These are phyloP conservation scores for Punica granatum DNA, from an alignment of 345 rosid species.

Conservation along the genomic window DNA sequence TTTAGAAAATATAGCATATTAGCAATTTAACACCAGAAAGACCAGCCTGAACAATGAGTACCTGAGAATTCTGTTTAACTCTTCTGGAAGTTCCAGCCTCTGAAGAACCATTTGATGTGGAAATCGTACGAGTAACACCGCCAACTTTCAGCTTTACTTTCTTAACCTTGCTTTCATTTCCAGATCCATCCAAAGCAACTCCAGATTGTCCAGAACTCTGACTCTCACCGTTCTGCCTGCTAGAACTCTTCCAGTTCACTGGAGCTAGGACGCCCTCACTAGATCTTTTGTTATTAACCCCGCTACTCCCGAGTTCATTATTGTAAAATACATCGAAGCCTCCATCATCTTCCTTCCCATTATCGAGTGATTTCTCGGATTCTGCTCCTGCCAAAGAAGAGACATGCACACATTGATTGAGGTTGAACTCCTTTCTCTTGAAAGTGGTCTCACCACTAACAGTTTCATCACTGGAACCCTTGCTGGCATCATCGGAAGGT, in stretches of 20 bases:
- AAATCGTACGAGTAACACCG: conserved; percentile 45
- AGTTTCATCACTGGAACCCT: conserved; percentile 63
- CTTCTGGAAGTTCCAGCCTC: conserved; percentile 31
- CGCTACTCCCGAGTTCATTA: conserved; percentile 31
- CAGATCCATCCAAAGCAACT: conserved; percentile 24
- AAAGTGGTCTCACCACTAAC: conserved; percentile 37
- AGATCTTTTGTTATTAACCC: conserved; percentile 30
- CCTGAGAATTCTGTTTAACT: conserved; percentile 45
- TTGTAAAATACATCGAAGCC: conserved; percentile 26
- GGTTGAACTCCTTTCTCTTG: conserved; percentile 57
- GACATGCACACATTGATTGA: conserved; percentile 51
- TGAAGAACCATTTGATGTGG: conserved; percentile 39
- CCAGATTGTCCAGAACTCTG: conserved; percentile 29
- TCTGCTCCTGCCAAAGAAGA: conserved; percentile 30
- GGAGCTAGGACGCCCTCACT: conserved; percentile 87
- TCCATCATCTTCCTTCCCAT: conserved; percentile 28
- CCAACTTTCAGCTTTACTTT: conserved; percentile 66
- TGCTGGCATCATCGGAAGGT: conserved; percentile 39
- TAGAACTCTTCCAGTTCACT: conserved; percentile 44
- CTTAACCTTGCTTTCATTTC: conserved; percentile 46
- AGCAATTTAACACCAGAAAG: not conserved
- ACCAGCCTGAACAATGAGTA: conserved; percentile 10
- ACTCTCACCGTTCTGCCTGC: conserved; percentile 43
- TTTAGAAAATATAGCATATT: not conserved
- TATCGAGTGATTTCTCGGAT: conserved; percentile 18